phyloP scores from a whole-genome alignment of 1,284 basidiomycete genomes.

The Moesziomyces sp. region DNA sequence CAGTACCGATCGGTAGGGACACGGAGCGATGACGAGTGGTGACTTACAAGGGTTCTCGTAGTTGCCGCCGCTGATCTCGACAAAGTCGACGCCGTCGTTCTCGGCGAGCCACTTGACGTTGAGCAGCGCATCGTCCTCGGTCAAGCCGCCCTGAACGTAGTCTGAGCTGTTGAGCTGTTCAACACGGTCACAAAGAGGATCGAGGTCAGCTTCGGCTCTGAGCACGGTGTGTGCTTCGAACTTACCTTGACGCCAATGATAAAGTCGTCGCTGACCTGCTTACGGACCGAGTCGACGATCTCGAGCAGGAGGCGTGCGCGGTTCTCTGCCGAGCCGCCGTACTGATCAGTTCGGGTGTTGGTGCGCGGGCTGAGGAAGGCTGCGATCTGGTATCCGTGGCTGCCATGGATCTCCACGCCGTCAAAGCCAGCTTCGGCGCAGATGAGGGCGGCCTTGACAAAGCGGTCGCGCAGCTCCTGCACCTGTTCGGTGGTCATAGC shows the following conservation, averaged over 20 bases:
- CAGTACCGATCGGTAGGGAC: not conserved
- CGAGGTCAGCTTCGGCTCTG: no score
- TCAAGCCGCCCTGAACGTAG: conserved; percentile 74
- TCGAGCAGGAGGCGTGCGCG: conserved; percentile 73
- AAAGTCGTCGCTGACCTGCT: conserved; percentile 74
- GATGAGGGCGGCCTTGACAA: conserved; percentile 75
- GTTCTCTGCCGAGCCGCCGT: conserved; percentile 70
- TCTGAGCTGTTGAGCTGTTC: conserved; percentile 78
- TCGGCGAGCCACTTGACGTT: conserved; percentile 76
- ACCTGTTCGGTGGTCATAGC: conserved; percentile 75
- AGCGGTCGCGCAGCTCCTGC: conserved; percentile 76
- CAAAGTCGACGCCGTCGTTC: conserved; percentile 79
- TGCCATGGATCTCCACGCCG: conserved; percentile 86
- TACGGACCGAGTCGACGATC: conserved; percentile 76
- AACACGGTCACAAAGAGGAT: no score
- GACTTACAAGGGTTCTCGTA: conserved; percentile 80
- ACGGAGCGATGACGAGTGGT: not conserved
- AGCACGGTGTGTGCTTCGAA: not conserved
- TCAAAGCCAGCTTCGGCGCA: conserved; percentile 79
- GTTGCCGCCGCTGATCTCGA: conserved; percentile 87
- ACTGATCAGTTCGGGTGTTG: conserved; percentile 77
- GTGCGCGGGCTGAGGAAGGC: conserved; percentile 83
- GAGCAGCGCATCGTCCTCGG: conserved; percentile 73
- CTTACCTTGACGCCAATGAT: conserved; percentile 79
- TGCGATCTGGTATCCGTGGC: conserved; percentile 86